Conservation (phyloP, 1,284 basidiomycete genomes). For the Phaffia rhodozyma region DNA sequence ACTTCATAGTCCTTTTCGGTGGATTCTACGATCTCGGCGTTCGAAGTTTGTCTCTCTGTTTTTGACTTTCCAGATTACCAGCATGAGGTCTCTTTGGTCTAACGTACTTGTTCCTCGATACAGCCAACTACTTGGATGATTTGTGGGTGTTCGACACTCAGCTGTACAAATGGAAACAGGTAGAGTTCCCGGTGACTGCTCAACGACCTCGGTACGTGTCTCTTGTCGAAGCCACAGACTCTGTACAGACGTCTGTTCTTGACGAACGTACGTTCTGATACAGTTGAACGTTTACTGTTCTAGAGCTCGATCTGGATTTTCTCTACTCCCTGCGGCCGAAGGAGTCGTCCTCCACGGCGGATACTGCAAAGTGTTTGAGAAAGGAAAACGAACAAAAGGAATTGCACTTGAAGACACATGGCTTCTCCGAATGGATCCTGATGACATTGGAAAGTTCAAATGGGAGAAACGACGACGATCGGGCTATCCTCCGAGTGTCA, state of each 20-base stretch:
- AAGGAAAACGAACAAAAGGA: slow-evolving; percentile 74
- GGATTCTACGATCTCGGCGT: slow-evolving; percentile 75
- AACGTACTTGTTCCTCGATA: background rate
- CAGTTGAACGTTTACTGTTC: background rate
- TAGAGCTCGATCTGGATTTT: slow-evolving; percentile 75
- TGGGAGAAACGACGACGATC: slow-evolving; percentile 77
- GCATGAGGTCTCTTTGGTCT: background rate
- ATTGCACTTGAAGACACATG: slow-evolving; percentile 84
- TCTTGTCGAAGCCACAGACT: background rate
- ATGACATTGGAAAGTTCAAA: slow-evolving; percentile 49
- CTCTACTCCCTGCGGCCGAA: slow-evolving; percentile 65
- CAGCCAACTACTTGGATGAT: slow-evolving; percentile 74
- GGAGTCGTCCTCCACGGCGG: slow-evolving; percentile 79
- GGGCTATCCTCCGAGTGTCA: slow-evolving; percentile 57
- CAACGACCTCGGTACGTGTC: slow-evolving; percentile 43
- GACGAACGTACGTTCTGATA: background rate
- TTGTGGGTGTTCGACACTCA: slow-evolving; percentile 79
- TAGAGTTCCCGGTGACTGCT: slow-evolving; percentile 59
- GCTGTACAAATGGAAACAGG: slow-evolving; percentile 75
- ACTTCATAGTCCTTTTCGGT: slow-evolving; percentile 72
- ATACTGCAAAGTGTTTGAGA: slow-evolving; percentile 82
- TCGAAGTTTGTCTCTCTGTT: slow-evolving; percentile 42
- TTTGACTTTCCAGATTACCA: too few relatives aligned
- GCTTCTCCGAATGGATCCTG: slow-evolving; percentile 51
- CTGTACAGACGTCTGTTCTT: background rate